phyloP scores from a whole-genome alignment of 176 grass and related monocot species.

The Phoenix roebelenii region DNA sequence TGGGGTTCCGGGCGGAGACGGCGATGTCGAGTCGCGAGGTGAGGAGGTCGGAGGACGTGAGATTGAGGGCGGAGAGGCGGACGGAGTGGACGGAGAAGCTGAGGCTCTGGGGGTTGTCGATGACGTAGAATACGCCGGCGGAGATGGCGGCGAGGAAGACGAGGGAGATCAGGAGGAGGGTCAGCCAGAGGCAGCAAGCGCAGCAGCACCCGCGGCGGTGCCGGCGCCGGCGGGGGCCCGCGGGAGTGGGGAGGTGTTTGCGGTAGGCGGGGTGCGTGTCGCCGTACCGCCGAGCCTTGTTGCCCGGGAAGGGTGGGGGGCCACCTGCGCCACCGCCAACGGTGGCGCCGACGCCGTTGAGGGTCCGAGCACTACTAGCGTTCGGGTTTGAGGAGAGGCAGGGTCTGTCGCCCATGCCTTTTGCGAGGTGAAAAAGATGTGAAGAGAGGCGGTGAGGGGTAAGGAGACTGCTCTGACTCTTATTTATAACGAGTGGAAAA shows the following conservation, averaged over 20 bases:
- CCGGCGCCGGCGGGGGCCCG: not conserved
- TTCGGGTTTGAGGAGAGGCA: no score
- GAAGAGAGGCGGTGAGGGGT: no score
- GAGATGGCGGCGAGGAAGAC: constrained; percentile 13
- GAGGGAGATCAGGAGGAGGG: not conserved
- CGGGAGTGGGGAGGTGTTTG: not conserved
- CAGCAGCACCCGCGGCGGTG: not conserved
- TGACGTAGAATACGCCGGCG: constrained; percentile 5
- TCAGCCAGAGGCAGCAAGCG: constrained; percentile 9
- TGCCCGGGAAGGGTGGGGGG: not conserved
- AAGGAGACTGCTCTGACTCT: no score
- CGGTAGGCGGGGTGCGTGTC: not conserved
- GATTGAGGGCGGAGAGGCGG: not conserved
- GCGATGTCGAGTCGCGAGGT: constrained; percentile 3
- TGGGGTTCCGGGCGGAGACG: constrained; percentile 1
- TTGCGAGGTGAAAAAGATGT: no score
- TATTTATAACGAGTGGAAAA: no score
- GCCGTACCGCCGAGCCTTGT: not conserved
- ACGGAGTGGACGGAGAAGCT: not conserved
- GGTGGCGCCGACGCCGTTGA: not conserved
- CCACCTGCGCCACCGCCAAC: not conserved
- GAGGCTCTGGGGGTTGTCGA: not conserved
- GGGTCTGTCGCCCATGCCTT: no score
- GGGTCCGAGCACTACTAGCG: no score
- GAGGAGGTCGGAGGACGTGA: constrained; percentile 1